Evolutionary conservation across 129 eudicot species (phyloP).

Genomic region (Centaurea solstitialis): DNA sequence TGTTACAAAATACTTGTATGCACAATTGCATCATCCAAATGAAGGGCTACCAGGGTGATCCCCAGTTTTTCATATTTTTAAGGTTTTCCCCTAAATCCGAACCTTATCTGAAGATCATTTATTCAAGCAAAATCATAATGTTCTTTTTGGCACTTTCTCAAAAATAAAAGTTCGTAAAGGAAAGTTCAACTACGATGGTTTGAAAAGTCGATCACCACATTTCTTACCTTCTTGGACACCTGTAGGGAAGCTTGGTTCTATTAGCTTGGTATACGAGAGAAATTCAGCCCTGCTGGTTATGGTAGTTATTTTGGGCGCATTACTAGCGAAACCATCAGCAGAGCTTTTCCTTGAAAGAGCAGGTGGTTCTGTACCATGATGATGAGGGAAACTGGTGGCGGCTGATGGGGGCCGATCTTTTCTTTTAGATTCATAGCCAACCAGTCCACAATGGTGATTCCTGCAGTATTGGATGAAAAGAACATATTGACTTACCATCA

Average conservation of each 20-base stretch:
- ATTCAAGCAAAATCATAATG: not conserved
- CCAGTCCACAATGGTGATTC: constrained; percentile 85
- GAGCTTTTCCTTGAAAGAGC: constrained; percentile 27
- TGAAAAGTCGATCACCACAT: not conserved
- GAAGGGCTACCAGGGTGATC: no score
- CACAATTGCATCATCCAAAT: no score
- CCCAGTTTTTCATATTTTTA: no score
- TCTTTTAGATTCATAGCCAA: constrained; percentile 58
- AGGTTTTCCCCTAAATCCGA: no score
- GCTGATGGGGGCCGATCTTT: constrained; percentile 27
- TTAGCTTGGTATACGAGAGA: not conserved
- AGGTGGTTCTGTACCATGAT: constrained; percentile 45
- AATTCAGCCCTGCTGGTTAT: constrained; percentile 12
- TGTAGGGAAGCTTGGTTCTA: constrained; percentile 18
- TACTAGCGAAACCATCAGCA: constrained; percentile 15
- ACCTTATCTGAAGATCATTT: not conserved
- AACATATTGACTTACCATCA: constrained; percentile 12
- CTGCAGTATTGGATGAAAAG: constrained; percentile 31
- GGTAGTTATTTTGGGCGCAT: constrained; percentile 12
- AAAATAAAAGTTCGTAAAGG: not conserved
- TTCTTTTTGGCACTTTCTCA: not conserved
- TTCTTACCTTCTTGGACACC: constrained; percentile 36
- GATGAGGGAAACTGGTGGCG: constrained; percentile 17
- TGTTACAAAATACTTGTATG: no score
- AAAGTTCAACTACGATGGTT: not conserved